Evolutionary conservation across 2,329 filamentous ascomycete species (phyloP).

Genomic region (Coniochaeta prunicola): DNA sequence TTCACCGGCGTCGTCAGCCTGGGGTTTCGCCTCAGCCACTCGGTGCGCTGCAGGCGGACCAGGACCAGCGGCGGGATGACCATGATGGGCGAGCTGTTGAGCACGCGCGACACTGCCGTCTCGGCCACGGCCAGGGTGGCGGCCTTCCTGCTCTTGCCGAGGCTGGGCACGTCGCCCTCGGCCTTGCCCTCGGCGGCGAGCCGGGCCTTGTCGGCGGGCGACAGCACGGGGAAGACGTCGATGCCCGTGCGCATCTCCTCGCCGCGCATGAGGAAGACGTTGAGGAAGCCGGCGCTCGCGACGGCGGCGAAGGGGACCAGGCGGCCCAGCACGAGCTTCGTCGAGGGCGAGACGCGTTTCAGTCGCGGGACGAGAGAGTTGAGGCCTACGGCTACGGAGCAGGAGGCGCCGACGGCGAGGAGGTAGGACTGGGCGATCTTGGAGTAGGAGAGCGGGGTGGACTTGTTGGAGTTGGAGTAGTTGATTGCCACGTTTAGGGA

Average conservation of each 20-base stretch:
- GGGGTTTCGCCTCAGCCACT: slow-evolving; percentile 74
- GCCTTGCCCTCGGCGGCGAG: slow-evolving; percentile 49
- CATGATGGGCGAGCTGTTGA: slow-evolving; percentile 97
- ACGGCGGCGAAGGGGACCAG: slow-evolving; percentile 95
- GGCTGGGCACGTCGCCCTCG: slow-evolving; percentile 57
- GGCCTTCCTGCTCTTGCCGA: slow-evolving; percentile 84
- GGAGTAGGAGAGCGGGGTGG: slow-evolving; percentile 72
- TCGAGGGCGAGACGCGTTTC: slow-evolving; percentile 65
- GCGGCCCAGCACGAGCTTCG: slow-evolving; percentile 70
- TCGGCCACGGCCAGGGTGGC: slow-evolving; percentile 86
- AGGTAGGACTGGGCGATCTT: slow-evolving; percentile 86
- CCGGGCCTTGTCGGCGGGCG: slow-evolving; percentile 58
- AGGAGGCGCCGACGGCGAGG: slow-evolving; percentile 86
- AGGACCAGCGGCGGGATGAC: slow-evolving; percentile 83
- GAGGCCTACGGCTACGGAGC: slow-evolving; percentile 85
- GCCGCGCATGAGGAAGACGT: slow-evolving; percentile 95
- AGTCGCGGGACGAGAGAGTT: slow-evolving; percentile 85
- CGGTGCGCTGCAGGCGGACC: slow-evolving; percentile 73
- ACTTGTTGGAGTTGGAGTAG: slow-evolving; percentile 96
- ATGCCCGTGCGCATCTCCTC: slow-evolving; percentile 93
- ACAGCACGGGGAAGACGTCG: slow-evolving; percentile 79
- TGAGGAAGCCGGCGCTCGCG: slow-evolving; percentile 81
- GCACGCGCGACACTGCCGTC: slow-evolving; percentile 82
- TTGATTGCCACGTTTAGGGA: slow-evolving; percentile 98
- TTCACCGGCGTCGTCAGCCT: slow-evolving; percentile 76